Evolutionary conservation across 495 filamentous ascomycete genomes (phyloP).

Genomic region (Trypethelium eluteriae): DNA sequence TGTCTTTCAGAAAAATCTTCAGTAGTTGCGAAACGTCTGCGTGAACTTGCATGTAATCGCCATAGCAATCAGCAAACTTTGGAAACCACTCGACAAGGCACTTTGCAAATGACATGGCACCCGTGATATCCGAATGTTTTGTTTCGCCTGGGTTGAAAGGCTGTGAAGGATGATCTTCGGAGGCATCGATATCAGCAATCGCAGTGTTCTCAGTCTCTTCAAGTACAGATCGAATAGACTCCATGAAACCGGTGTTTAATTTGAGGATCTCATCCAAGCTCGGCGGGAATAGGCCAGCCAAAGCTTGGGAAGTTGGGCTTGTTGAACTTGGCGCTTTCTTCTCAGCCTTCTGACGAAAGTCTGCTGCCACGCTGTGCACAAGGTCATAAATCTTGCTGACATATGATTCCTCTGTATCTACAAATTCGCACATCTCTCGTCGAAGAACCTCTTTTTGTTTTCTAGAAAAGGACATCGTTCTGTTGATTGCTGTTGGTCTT

Average conservation of each 20-base stretch:
- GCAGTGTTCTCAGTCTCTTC: slow-evolving; percentile 79
- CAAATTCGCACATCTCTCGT: slow-evolving; percentile 81
- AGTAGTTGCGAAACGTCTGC: slow-evolving; percentile 74
- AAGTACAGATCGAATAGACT: slow-evolving; percentile 63
- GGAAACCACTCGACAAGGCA: slow-evolving; percentile 83
- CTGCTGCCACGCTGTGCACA: slow-evolving; percentile 63
- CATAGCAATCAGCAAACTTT: slow-evolving; percentile 78
- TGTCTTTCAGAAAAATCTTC: slow-evolving; percentile 61
- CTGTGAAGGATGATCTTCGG: slow-evolving; percentile 22
- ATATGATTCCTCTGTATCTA: slow-evolving; percentile 92
- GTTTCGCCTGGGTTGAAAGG: slow-evolving; percentile 20
- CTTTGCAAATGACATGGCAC: slow-evolving; percentile 65
- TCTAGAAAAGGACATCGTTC: slow-evolving; percentile 62
- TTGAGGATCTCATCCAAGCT: slow-evolving; percentile 69
- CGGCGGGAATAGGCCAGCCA: slow-evolving; percentile 71
- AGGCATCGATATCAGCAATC: slow-evolving; percentile 37
- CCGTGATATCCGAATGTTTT: slow-evolving; percentile 40
- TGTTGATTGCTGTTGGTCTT: slow-evolving; percentile 67
- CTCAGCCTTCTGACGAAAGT: slow-evolving; percentile 63
- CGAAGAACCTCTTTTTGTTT: slow-evolving; percentile 76
- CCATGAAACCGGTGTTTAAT: slow-evolving; percentile 69
- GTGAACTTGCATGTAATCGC: slow-evolving; percentile 81
- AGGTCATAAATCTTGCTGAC: slow-evolving; percentile 77
- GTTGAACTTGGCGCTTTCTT: slow-evolving; percentile 51
- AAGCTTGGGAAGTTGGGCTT: slow-evolving; percentile 62